Base-by-base conservation (phyloP, 805 yeast species). In the Pichia cabralensis region DNA sequence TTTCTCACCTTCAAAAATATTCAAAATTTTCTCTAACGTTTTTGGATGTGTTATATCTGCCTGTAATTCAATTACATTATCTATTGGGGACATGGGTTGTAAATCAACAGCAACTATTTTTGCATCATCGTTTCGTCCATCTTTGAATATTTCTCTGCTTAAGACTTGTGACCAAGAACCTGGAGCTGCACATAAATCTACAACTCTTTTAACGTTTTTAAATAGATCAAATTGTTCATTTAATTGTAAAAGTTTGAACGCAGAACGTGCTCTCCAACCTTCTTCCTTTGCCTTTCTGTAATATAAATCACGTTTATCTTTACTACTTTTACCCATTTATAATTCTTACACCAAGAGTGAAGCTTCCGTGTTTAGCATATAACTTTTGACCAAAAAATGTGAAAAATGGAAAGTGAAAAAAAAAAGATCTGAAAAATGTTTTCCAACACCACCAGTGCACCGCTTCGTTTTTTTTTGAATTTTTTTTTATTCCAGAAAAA, bases 101-200 rank as follows among this genome's bases (percentile, higher is more conserved):
- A 92, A 64, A 56, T 92, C 98, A 2, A 92, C 98, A 1, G 96
- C 85, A 8, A 92, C 94, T 28, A 92, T 84, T 48, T 78, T 82
- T 11, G 57, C 53, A 26, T 56, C 56, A 12, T 45, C 45, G 26
- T 45, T 45, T 33, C 44, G 46, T n/a, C 50, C 49, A 29, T 47
- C 44, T 14, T 52, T 50, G 46, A 67, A 74, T 26, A 83, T 58
- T 48, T 78, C 77, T 45, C 83, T 60, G 22, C 92, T 78, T 11
- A 92, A 68, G 1, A 92, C 98, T 55, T 92, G 98, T 1, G 95
- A 82, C 98, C 98, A 92, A 4, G 96, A 86, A 1, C 96, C 96
- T 1, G 96, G 96, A 5, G 97, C 98, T 24, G 98, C 98, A 67
- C 98, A 92, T 21, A 92, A 65, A 59, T 92, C 98, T 5, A 92